phyloP scores from a whole-genome alignment of 1,284 basidiomycete genomes.

The Ustilago crameri region DNA sequence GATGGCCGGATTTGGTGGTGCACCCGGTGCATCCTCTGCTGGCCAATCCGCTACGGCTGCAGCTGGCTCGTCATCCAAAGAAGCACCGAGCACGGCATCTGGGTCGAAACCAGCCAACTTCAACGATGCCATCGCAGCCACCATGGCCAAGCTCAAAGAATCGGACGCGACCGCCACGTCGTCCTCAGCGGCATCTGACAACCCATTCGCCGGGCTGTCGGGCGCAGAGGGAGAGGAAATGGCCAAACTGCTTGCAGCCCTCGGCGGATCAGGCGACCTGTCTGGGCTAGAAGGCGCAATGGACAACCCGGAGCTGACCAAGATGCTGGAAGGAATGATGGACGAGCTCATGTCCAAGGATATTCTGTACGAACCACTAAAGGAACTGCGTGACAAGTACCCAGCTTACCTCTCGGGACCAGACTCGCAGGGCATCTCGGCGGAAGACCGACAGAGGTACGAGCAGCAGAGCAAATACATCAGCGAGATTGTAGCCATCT shows the following conservation, averaged over 20 bases:
- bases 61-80: slow-evolving; percentile 3
- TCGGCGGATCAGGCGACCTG: slow-evolving; percentile 63
- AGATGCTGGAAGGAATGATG: slow-evolving; percentile 90
- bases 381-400: slow-evolving; percentile 89
- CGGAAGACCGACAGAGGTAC: slow-evolving; percentile 78
- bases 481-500: slow-evolving; percentile 77
- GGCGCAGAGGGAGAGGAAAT: slow-evolving; percentile 68
- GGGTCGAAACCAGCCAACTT: slow-evolving; percentile 72
- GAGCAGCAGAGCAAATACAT: slow-evolving; percentile 77
- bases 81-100: slow-evolving; percentile 8
- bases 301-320: slow-evolving; percentile 71
- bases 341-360: slow-evolving; percentile 92
- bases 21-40: neutral
- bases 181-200: slow-evolving; percentile 47
- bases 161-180: slow-evolving; percentile 73
- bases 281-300: slow-evolving; percentile 60
- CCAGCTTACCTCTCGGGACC: slow-evolving; percentile 77
- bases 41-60: slow-evolving; percentile 6
- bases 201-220: slow-evolving; percentile 70
- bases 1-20: slow-evolving; percentile 59
- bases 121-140: slow-evolving; percentile 80
- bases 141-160: slow-evolving; percentile 82
- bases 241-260: slow-evolving; percentile 67
- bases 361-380: slow-evolving; percentile 88
- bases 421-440: slow-evolving; percentile 70